Percentiles rank a stretch among this genome's conserved stretches.
phyloP scores from a whole-genome alignment of 2,329 filamentous ascomycete species.

The Arachnomyces sp. region DNA sequence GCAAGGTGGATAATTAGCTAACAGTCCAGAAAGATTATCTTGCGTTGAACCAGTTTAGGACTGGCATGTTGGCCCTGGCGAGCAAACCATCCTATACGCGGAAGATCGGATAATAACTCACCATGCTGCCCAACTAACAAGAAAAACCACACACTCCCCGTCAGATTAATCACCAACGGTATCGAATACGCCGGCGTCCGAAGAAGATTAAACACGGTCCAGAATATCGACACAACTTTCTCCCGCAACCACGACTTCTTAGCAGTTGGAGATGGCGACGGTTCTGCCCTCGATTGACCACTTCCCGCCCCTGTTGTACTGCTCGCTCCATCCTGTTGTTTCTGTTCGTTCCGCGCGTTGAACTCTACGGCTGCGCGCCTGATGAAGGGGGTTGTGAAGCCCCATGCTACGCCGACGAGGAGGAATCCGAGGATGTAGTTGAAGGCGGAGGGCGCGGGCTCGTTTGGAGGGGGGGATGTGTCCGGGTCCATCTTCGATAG shows the following conservation, averaged over 20 bases:
- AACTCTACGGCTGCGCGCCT: conserved; percentile 72
- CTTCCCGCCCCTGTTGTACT: conserved; percentile 9
- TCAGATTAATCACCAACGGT: conserved; percentile 78
- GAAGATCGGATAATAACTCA: conserved; percentile 36
- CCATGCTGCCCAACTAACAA: conserved; percentile 85
- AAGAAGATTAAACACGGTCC: conserved; percentile 69
- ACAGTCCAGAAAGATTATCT: background rate
- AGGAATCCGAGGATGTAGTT: conserved; percentile 86
- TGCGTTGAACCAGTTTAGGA: background rate
- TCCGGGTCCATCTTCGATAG: conserved; percentile 25
- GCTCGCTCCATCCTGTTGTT: conserved; percentile 7
- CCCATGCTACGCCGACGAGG: conserved; percentile 86
- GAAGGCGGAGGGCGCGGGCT: conserved; percentile 41
- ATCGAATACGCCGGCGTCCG: conserved; percentile 75
- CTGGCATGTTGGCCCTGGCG: too few species aligned
- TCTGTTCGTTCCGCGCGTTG: conserved; percentile 42
- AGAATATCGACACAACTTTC: conserved; percentile 58
- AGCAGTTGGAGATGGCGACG: conserved; percentile 23
- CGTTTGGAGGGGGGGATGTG: conserved; percentile 13
- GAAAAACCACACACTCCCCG: conserved; percentile 95
- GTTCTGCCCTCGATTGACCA: conserved; percentile 17
- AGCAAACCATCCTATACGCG: background rate
- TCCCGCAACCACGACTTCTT: conserved; percentile 52
- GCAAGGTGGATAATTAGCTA: conserved; percentile 4
- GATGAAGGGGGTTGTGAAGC: conserved; percentile 87